Evolutionary conservation across 176 grass and related monocot species (phyloP).

Genomic region (Bromus sterilis): DNA sequence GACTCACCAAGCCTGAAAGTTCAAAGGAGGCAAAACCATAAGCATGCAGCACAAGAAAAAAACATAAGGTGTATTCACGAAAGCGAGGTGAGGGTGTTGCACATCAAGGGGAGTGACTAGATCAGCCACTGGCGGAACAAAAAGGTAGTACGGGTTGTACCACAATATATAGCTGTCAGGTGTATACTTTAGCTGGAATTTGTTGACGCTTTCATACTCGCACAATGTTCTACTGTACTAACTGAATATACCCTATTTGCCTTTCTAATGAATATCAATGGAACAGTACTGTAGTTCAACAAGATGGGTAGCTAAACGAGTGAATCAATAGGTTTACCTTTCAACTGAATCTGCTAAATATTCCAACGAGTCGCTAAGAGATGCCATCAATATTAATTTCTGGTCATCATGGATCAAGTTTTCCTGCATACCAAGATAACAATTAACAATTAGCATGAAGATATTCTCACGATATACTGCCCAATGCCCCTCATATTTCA

Average conservation of each 20-base stretch:
- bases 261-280: background rate
- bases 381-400: slow-evolving; percentile 89
- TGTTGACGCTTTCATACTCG: background rate
- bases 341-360: slow-evolving; percentile 97
- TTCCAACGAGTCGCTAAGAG: slow-evolving; percentile 94
- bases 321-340: slow-evolving; percentile 54
- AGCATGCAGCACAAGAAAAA: background rate
- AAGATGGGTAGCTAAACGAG: slow-evolving; percentile 3
- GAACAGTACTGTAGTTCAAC: background rate
- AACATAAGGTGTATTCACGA: too few species aligned
- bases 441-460: background rate
- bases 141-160: too few species aligned
- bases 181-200: background rate
- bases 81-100: too few species aligned
- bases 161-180: too few species aligned
- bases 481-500: background rate
- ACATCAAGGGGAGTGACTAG: too few species aligned
- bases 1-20: slow-evolving; percentile 72
- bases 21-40: background rate
- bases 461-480: background rate
- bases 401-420: slow-evolving; percentile 97
- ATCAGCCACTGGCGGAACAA: too few species aligned
- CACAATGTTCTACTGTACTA: background rate
- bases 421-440: slow-evolving; percentile 45
- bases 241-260: background rate